phyloP scores from a whole-genome alignment of 2,329 filamentous ascomycete species.

The Colletotrichum cordylinicola region DNA sequence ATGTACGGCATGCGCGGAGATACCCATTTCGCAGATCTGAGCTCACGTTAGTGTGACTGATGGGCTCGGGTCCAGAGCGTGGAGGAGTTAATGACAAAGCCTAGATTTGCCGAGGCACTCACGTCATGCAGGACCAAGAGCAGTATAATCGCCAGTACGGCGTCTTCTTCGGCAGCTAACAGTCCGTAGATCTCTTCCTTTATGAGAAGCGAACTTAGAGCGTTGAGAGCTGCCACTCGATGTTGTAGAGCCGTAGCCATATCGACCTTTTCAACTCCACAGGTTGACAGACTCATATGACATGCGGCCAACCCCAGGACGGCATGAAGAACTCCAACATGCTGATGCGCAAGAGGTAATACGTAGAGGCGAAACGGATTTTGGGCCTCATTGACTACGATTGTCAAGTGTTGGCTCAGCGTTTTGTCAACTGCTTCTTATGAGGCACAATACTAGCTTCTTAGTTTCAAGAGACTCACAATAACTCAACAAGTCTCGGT shows the following conservation, averaged over 20 bases:
- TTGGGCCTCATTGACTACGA: slow-evolving; percentile 21
- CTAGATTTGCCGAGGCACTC: not conserved
- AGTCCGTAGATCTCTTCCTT: slow-evolving; percentile 24
- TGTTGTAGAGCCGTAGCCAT: slow-evolving; percentile 25
- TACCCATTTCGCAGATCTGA: slow-evolving; percentile 31
- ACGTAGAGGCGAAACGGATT: slow-evolving; percentile 29
- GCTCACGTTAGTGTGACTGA: not conserved
- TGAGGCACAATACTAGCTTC: not conserved
- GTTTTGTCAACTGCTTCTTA: slow-evolving; percentile 23
- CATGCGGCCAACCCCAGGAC: slow-evolving; percentile 31
- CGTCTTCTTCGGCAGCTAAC: slow-evolving; percentile 24
- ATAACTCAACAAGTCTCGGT: not conserved
- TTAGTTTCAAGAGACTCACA: not conserved
- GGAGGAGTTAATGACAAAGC: not conserved
- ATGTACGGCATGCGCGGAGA: slow-evolving; percentile 31
- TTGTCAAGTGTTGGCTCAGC: slow-evolving; percentile 25
- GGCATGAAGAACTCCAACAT: slow-evolving; percentile 31
- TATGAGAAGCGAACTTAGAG: slow-evolving; percentile 23
- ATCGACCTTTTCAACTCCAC: slow-evolving; percentile 1
- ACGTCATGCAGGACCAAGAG: slow-evolving; percentile 32
- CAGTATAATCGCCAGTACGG: slow-evolving; percentile 28
- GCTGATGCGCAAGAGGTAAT: slow-evolving; percentile 27
- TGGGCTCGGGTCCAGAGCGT: not conserved
- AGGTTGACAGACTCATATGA: slow-evolving; percentile 26
- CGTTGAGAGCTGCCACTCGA: slow-evolving; percentile 26